Percentiles rank a stretch among this genome's conserved stretches.
These are phyloP conservation scores for Mycena polygramma DNA, from an alignment of 768 basidiomycete species.

Conservation along the genomic window DNA sequence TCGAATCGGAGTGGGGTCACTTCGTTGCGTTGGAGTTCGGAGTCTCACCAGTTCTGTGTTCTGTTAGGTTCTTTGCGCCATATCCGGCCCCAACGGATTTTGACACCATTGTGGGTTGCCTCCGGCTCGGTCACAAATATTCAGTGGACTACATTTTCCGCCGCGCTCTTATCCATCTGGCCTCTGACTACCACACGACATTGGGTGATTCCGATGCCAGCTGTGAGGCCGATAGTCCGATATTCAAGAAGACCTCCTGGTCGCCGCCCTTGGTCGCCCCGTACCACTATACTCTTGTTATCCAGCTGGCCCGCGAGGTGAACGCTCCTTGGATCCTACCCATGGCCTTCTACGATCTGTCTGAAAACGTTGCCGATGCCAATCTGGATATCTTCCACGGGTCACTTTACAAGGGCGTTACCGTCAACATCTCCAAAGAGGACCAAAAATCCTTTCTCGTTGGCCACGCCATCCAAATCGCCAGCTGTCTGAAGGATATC, in stretches of 20 bases:
- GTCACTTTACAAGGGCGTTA: background rate
- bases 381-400: constrained; percentile 2
- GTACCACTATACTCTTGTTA: background rate
- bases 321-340: constrained; percentile 26
- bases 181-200: background rate
- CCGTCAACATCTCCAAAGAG: background rate
- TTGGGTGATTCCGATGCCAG: background rate
- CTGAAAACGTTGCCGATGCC: too few relatives aligned
- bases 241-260: background rate
- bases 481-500: background rate
- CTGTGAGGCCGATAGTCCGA: background rate
- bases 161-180: constrained; percentile 14
- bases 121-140: constrained; percentile 26
- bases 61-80: constrained; percentile 18
- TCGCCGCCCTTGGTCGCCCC: background rate
- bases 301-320: constrained; percentile 26
- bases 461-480: background rate
- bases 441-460: constrained; percentile 13
- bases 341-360: background rate
- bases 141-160: background rate
- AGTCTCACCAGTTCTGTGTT: too few relatives aligned
- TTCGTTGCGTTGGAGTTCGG: background rate
- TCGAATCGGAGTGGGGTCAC: constrained; percentile 12
- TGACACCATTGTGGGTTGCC: background rate
- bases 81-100: constrained; percentile 7